A percentile compares a stretch with the other conserved stretches of the same genome.
These are phyloP conservation scores for Suillus occidentalis DNA, from an alignment of 768 basidiomycete species.

Conservation along the genomic window DNA sequence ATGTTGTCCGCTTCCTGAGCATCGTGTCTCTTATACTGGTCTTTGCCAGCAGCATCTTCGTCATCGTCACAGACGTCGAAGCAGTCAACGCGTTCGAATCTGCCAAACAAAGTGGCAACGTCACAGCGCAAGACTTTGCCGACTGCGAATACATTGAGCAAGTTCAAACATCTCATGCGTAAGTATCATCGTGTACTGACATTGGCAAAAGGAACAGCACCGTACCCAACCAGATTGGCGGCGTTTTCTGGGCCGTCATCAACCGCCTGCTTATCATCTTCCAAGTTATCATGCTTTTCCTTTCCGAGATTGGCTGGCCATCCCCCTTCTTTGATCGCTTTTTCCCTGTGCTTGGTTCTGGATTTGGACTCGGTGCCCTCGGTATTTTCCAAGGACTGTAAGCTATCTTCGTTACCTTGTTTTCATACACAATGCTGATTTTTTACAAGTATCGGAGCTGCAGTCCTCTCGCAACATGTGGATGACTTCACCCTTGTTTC, in stretches of 20 bases:
- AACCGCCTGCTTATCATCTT: conserved; percentile 86
- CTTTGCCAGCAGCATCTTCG: conserved; percentile 76
- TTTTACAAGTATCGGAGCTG: conserved; percentile 57
- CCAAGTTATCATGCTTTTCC: conserved; percentile 74
- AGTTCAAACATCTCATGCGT: conserved; percentile 25
- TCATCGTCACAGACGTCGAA: conserved; percentile 69
- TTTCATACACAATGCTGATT: conserved; percentile 8
- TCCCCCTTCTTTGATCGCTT: conserved; percentile 74
- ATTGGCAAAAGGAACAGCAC: conserved; percentile 58
- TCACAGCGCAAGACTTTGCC: conserved; percentile 32
- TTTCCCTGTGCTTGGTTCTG: conserved; percentile 83
- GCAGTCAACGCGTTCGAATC: conserved; percentile 69
- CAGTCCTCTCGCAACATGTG: conserved; percentile 75
- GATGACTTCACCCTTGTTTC: conserved; percentile 88
- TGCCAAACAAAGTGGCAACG: conserved; percentile 33
- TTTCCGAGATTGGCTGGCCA: conserved; percentile 86
- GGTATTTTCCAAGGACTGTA: conserved; percentile 87
- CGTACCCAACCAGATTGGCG: conserved; percentile 89
- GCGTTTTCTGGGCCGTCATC: conserved; percentile 88
- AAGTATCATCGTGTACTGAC: background rate
- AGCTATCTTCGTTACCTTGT: conserved; percentile 28
- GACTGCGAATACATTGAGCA: conserved; percentile 82
- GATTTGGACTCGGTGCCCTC: conserved; percentile 84
- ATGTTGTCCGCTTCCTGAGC: conserved; percentile 74
- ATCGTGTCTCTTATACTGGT: conserved; percentile 79